A percentile compares a stretch with the other conserved stretches of the same genome.
Evolutionary conservation across 192 early-diverging fungal species (phyloP).

Genomic region (Coemansia asiatica): DNA sequence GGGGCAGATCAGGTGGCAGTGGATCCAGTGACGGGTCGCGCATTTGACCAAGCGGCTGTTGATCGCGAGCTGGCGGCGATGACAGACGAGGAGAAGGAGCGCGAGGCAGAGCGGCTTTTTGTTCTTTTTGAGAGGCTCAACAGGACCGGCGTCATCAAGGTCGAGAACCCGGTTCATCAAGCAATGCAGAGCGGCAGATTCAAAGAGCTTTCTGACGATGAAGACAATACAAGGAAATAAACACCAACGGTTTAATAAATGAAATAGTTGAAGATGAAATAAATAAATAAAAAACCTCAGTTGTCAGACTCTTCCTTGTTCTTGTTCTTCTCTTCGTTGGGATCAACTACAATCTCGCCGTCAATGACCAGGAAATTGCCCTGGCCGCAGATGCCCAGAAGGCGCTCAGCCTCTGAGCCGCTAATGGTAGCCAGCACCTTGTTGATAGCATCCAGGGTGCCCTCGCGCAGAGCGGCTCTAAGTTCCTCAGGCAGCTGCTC

Average conservation of each 20-base stretch:
- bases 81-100: slow-evolving; percentile 96
- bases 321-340: slow-evolving; percentile 27
- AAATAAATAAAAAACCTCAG: slow-evolving; percentile 2
- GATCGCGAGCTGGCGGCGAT: slow-evolving; percentile 69
- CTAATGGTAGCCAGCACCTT: slow-evolving; percentile 68
- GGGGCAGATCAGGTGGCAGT: slow-evolving; percentile 29
- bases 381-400: slow-evolving; percentile 71
- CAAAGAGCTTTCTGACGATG: neutral
- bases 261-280: neutral
- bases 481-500: slow-evolving; percentile 66
- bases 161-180: slow-evolving; percentile 67
- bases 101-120: slow-evolving; percentile 88
- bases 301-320: neutral
- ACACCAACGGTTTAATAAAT: neutral
- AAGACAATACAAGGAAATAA: neutral
- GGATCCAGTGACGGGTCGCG: slow-evolving; percentile 86
- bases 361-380: slow-evolving; percentile 66
- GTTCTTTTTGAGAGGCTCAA: slow-evolving; percentile 93
- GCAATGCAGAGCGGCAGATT: slow-evolving; percentile 56
- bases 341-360: slow-evolving; percentile 48
- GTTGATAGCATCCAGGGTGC: slow-evolving; percentile 83
- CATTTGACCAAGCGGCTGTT: slow-evolving; percentile 38
- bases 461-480: slow-evolving; percentile 72
- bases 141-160: slow-evolving; percentile 86
- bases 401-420: slow-evolving; percentile 71